Base-by-base conservation (phyloP, 169 alveolate species). In the Sarcocystis neurona region DNA sequence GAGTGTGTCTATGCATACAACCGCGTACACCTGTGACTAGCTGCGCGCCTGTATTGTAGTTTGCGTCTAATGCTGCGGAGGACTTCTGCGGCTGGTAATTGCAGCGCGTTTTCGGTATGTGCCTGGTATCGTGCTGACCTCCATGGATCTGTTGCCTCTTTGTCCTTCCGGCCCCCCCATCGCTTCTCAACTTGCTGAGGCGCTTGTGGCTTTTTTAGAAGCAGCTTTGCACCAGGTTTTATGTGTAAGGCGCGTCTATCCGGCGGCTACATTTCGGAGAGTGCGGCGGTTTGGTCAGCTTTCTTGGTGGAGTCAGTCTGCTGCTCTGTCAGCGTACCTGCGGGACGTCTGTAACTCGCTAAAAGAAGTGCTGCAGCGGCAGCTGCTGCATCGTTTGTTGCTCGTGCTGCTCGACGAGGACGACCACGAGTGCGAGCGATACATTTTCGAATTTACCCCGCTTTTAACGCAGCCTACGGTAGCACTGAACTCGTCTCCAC, bases 241-340 rank as follows among this genome's bases (percentile, higher is more conserved):
- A 6, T 79, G 87, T 53, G 74, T 79, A 39, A 72, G 87, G 12
- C n/a, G 66, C 4, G 74, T 79, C 30, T 79, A 79, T 53, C 87
- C 87, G 23, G 10, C 72, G 0, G 34, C 37, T 32, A 0, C 39
- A 6, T 53, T 79, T 53, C 66, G 48, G 4, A 72, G 87, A n/a
- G 75, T 32, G 37, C 87, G 87, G 56, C 74, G 60, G 15, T 79
- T 79, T 39, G 87, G 87, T 27, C 75, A 53, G 87, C 58, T 50
- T 15, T 48, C 53, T 18, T 79, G 87, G 87, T 44, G 44, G 87
- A 44, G 72, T 8, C 30, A 48, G 18, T 43, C 86, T 18, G 48
- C 44, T 18, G 72, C 87, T 12, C 46, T 79, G 5, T 27, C 75
- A 6, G 70, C 58, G 0, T 79, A 79, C 75, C 30, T 79, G 20